Evolutionary conservation across 139 green algal species (phyloP).

Genomic region (Trebouxia sp.): DNA sequence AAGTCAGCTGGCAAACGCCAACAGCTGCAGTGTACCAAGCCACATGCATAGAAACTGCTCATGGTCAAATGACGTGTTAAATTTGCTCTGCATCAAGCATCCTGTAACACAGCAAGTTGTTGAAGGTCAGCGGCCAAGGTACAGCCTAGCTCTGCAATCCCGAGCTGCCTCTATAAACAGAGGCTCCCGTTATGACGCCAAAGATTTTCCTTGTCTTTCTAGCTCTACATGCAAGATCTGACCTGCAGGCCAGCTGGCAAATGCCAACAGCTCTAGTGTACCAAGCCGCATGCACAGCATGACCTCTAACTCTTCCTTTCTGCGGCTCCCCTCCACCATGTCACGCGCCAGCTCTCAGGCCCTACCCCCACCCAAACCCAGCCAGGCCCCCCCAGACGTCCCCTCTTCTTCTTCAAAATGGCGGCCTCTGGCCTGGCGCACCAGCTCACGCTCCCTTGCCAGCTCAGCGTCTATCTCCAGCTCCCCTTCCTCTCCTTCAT

Average conservation of each 20-base stretch:
- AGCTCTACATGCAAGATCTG: neutral
- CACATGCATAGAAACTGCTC: too few relatives aligned
- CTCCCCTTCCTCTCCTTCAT: constrained; percentile 3
- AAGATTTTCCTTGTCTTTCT: neutral
- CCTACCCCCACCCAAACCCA: neutral
- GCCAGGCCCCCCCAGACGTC: neutral
- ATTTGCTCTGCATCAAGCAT: too few relatives aligned
- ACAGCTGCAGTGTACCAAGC: too few relatives aligned
- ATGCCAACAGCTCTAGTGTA: neutral
- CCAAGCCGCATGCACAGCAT: constrained; percentile 22
- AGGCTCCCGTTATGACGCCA: too few relatives aligned
- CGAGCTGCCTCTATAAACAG: too few relatives aligned
- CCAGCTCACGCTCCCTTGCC: constrained; percentile 9
- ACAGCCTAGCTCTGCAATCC: too few relatives aligned
- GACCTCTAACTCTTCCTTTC: constrained; percentile 1
- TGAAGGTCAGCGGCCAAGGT: too few relatives aligned
- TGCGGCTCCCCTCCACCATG: neutral
- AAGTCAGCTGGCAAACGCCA: too few relatives aligned
- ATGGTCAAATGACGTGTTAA: too few relatives aligned
- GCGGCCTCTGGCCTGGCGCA: neutral
- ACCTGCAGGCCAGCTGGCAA: neutral
- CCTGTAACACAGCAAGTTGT: too few relatives aligned
- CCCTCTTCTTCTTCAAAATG: neutral
- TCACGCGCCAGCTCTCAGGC: constrained; percentile 9
- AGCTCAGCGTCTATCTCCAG: constrained; percentile 8